A percentile compares a stretch with the other conserved stretches of the same genome.
These are phyloP conservation scores for Sphagnum magellanicum DNA, from an alignment of 228 moss, liverwort and hornwort genomes.

Conservation along the genomic window DNA sequence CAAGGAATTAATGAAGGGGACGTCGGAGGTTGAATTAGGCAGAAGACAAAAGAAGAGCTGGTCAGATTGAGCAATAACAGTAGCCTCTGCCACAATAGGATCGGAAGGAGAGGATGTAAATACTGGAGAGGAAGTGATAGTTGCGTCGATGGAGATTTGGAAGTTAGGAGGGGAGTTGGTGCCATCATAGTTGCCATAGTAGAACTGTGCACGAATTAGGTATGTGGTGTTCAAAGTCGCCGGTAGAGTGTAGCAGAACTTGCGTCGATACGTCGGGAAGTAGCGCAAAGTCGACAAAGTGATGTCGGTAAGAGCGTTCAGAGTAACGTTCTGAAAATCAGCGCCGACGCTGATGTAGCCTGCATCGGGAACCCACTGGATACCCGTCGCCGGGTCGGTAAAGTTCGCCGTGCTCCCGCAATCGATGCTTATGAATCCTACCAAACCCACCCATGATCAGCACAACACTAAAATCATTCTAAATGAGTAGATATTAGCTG, in stretches of 20 bases:
- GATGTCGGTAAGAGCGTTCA: not conserved
- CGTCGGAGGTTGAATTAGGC: constrained; percentile 8
- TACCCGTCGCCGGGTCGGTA: constrained; percentile 9
- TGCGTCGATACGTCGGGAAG: constrained; percentile 10
- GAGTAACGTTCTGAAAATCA: not conserved
- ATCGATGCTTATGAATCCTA: constrained; percentile 14
- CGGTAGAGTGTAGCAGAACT: constrained; percentile 19
- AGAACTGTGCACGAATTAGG: constrained; percentile 9
- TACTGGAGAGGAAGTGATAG: not conserved
- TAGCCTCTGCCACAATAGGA: constrained; percentile 8
- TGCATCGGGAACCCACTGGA: constrained; percentile 10
- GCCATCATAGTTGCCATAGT: not conserved
- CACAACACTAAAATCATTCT: too few species aligned
- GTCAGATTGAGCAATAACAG: constrained; percentile 11
- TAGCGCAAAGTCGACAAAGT: constrained; percentile 7
- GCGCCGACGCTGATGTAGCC: constrained; percentile 4
- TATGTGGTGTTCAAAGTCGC: constrained; percentile 6
- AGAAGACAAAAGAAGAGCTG: constrained; percentile 25
- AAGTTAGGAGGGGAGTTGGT: constrained; percentile 3
- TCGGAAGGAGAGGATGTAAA: too few species aligned
- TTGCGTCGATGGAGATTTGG: constrained; percentile 12
- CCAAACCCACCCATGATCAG: not conserved
- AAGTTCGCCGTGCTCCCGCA: constrained; percentile 2
- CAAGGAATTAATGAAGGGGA: constrained; percentile 31
- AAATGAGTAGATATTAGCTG: too few species aligned